Evolutionary conservation across 1,284 basidiomycete species (phyloP).

Genomic region (Xerocomus nothofagi): DNA sequence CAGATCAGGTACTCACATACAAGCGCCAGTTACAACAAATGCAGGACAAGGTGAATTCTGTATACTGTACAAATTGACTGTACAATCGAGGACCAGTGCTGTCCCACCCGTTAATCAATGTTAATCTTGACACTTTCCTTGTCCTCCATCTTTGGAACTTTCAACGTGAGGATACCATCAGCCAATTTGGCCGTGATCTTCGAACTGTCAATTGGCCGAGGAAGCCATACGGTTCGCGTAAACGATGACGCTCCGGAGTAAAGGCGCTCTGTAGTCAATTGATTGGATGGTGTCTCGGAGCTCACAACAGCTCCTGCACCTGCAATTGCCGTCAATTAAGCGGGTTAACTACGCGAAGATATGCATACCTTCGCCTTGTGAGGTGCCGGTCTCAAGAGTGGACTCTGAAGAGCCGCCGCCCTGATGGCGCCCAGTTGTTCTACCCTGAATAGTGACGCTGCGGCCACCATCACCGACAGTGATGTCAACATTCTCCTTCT

Average conservation of each 20-base stretch:
- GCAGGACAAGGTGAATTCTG: not conserved
- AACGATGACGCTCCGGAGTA: constrained; percentile 57
- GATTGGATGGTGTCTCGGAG: constrained; percentile 40
- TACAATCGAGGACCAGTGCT: no score
- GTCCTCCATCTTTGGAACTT: constrained; percentile 61
- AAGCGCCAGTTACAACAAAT: not conserved
- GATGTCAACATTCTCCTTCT: constrained; percentile 74
- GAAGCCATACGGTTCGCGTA: constrained; percentile 68
- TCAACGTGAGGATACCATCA: constrained; percentile 68
- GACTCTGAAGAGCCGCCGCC: constrained; percentile 25
- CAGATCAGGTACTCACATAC: constrained; percentile 6
- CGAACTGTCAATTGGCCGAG: constrained; percentile 56
- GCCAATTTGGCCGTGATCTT: constrained; percentile 63
- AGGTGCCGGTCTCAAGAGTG: constrained; percentile 7
- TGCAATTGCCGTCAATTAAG: constrained; percentile 1
- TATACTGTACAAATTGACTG: no score
- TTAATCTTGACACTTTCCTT: constrained; percentile 37
- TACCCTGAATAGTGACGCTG: constrained; percentile 72
- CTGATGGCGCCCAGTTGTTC: constrained; percentile 38
- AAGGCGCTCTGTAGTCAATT: constrained; percentile 58
- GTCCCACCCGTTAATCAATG: constrained; percentile 19
- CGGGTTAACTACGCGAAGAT: not conserved
- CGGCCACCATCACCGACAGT: constrained; percentile 67
- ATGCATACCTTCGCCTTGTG: constrained; percentile 19
- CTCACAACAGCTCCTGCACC: constrained; percentile 31